These are phyloP conservation scores for Tuber magnatum DNA, from an alignment of 495 filamentous ascomycete genomes.

Conservation along the genomic window DNA sequence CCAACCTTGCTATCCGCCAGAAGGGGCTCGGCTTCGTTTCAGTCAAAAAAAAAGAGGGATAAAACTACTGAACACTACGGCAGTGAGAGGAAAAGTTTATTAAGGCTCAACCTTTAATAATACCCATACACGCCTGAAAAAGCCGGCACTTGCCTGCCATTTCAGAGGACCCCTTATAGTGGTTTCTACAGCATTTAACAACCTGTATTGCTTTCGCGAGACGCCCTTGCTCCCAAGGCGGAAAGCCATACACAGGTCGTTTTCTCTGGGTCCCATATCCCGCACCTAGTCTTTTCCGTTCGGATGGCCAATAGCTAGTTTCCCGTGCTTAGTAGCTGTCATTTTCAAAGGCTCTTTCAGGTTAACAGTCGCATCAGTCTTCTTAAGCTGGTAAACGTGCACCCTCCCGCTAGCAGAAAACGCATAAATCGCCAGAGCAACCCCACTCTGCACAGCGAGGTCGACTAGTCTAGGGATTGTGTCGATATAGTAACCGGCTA, in stretches of 20 bases:
- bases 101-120: background rate
- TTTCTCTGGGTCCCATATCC: background rate
- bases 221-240: background rate
- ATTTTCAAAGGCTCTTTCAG: conserved; percentile 12
- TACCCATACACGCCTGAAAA: background rate
- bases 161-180: background rate
- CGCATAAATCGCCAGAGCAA: conserved; percentile 44
- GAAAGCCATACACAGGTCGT: background rate
- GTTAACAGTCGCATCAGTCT: conserved; percentile 22
- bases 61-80: background rate
- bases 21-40: background rate
- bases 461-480: conserved; percentile 41
- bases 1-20: background rate
- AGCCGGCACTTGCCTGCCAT: background rate
- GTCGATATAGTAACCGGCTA: conserved; percentile 44
- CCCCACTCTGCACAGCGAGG: conserved; percentile 43
- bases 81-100: background rate
- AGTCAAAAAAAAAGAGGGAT: background rate
- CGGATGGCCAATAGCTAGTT: conserved; percentile 9
- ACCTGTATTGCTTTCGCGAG: background rate
- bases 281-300: background rate
- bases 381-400: conserved; percentile 41
- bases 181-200: background rate
- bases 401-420: conserved; percentile 43
- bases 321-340: conserved; percentile 21